Percentiles rank a stretch among this genome's conserved stretches.
These are phyloP conservation scores for Marasmius tenuissimus DNA, from an alignment of 1,284 basidiomycete species.

Conservation along the genomic window DNA sequence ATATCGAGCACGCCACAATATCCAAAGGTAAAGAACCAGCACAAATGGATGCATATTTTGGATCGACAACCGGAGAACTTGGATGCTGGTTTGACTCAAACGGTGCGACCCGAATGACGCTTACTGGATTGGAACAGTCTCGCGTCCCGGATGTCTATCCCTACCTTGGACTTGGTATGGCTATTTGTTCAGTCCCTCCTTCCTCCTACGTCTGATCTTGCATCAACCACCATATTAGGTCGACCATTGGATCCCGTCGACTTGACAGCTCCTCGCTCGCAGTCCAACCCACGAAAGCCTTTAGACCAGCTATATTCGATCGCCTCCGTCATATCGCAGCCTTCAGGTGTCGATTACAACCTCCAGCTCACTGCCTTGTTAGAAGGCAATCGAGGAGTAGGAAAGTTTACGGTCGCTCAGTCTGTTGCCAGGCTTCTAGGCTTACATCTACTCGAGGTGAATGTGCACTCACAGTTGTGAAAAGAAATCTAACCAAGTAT, in stretches of 20 bases:
- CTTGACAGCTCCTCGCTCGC: not conserved
- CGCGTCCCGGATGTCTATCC: constrained; percentile 59
- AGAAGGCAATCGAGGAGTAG: constrained; percentile 72
- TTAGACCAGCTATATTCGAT: constrained; percentile 50
- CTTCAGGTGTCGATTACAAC: constrained; percentile 56
- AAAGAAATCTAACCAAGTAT: not conserved
- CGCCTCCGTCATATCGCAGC: constrained; percentile 54
- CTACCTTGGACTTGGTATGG: constrained; percentile 57
- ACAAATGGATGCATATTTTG: constrained; percentile 45
- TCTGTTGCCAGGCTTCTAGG: constrained; percentile 67
- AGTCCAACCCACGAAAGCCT: constrained; percentile 26
- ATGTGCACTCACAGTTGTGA: constrained; percentile 12
- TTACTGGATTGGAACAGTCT: constrained; percentile 76
- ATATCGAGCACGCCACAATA: constrained; percentile 67
- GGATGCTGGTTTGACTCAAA: constrained; percentile 85
- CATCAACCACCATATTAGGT: not conserved
- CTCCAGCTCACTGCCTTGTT: constrained; percentile 69
- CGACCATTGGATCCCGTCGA: not conserved
- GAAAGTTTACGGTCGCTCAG: constrained; percentile 65
- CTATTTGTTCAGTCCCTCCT: not conserved
- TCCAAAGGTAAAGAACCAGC: constrained; percentile 28
- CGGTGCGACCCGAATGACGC: constrained; percentile 68
- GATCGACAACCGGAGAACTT: constrained; percentile 63
- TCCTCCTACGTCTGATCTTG: not conserved
- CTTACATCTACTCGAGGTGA: constrained; percentile 80